These are phyloP conservation scores for Elongisporangium prolatum DNA, from an alignment of 352 stramenopile species.

Conservation along the genomic window DNA sequence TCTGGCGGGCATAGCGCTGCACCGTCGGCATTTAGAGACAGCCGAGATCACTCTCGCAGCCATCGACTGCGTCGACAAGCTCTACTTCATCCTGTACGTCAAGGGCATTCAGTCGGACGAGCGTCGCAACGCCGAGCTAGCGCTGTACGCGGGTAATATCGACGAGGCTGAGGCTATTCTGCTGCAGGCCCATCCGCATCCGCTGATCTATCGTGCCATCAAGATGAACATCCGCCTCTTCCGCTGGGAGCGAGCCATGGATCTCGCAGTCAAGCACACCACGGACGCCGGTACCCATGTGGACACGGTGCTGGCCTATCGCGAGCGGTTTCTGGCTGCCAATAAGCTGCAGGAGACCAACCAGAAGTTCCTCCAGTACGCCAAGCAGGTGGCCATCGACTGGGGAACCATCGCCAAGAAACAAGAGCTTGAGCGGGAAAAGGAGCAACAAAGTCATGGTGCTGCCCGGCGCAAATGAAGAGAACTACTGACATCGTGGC, in stretches of 20 bases:
- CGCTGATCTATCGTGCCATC: slow-evolving; percentile 90
- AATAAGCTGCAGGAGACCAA: slow-evolving; percentile 88
- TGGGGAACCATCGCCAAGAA: slow-evolving; percentile 89
- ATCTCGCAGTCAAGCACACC: slow-evolving; percentile 88
- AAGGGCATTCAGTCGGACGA: slow-evolving; percentile 83
- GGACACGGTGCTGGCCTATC: slow-evolving; percentile 88
- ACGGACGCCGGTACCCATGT: slow-evolving; percentile 80
- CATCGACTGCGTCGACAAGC: slow-evolving; percentile 90
- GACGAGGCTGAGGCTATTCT: slow-evolving; percentile 92
- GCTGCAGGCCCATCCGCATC: slow-evolving; percentile 82
- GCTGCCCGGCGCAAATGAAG: slow-evolving; percentile 53
- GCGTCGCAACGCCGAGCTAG: slow-evolving; percentile 85
- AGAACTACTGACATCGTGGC: neutral
- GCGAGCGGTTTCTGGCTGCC: slow-evolving; percentile 79
- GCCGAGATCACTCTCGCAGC: slow-evolving; percentile 90
- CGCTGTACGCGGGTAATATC: slow-evolving; percentile 78
- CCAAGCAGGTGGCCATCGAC: slow-evolving; percentile 81
- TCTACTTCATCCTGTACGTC: slow-evolving; percentile 90
- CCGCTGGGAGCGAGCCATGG: slow-evolving; percentile 84
- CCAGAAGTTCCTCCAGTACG: slow-evolving; percentile 85
- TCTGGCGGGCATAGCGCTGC: slow-evolving; percentile 87
- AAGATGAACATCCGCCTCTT: slow-evolving; percentile 92
- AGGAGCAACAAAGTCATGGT: slow-evolving; percentile 44
- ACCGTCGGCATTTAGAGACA: slow-evolving; percentile 85
- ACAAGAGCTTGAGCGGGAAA: slow-evolving; percentile 85